Evolutionary conservation across 805 yeast genomes (phyloP).

Genomic region (Wickerhamiella nectarea): DNA sequence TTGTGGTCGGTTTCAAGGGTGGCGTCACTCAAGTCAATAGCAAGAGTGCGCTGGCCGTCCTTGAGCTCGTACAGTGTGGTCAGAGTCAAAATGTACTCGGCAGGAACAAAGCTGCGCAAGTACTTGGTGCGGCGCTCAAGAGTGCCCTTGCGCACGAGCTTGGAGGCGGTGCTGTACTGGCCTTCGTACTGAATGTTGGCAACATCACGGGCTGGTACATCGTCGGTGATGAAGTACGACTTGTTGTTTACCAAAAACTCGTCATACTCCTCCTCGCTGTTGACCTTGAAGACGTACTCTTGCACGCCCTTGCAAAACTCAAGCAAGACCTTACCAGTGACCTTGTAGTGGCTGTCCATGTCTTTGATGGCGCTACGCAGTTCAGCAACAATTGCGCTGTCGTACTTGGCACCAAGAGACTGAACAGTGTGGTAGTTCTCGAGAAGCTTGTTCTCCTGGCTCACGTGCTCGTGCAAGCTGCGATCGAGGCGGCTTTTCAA

Average conservation of each 20-base stretch:
- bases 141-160: conserved; percentile 58
- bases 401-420: conserved; percentile 76
- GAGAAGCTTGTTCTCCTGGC: conserved; percentile 73
- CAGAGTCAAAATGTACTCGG: conserved; percentile 48
- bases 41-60: conserved; percentile 20
- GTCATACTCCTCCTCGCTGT: conserved; percentile 72
- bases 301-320: conserved; percentile 53
- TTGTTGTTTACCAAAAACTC: conserved; percentile 60
- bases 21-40: conserved; percentile 36
- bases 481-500: conserved; percentile 58
- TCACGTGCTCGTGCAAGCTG: conserved; percentile 62
- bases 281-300: conserved; percentile 63
- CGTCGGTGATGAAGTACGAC: conserved; percentile 47
- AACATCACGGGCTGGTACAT: conserved; percentile 45
- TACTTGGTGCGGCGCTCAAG: conserved; percentile 85
- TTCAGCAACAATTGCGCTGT: conserved; percentile 73
- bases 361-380: conserved; percentile 67
- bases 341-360: conserved; percentile 54
- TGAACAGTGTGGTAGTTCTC: conserved; percentile 83
- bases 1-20: conserved; percentile 71
- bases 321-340: conserved; percentile 21
- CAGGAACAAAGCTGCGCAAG: conserved; percentile 77
- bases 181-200: conserved; percentile 48
- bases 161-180: conserved; percentile 55
- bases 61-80: conserved; percentile 84